Evolutionary conservation across 1,139 yeast species (phyloP).

Genomic region (Lodderomyces orthopsilosis): DNA sequence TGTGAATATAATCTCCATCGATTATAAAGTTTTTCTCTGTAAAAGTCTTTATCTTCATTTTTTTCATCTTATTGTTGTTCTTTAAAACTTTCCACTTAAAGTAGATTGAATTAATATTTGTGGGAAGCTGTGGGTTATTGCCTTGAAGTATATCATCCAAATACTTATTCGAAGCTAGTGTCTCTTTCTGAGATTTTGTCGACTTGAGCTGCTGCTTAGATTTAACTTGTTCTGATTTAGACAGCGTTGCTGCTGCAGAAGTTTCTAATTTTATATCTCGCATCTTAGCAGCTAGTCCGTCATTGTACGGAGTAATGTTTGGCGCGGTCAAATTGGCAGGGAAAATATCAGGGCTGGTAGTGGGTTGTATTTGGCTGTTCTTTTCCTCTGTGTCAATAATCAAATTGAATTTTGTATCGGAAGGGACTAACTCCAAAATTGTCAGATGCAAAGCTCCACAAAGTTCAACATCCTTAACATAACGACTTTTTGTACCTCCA

Average conservation of each 20-base stretch:
- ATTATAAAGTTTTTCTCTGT: slow-evolving; percentile 79
- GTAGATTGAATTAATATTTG: slow-evolving; percentile 39
- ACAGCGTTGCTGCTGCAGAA: not conserved
- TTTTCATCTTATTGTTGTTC: slow-evolving; percentile 76
- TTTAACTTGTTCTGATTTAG: slow-evolving; percentile 4
- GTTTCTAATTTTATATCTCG: slow-evolving; percentile 10
- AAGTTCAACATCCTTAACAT: slow-evolving; percentile 20
- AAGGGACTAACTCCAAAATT: slow-evolving; percentile 23
- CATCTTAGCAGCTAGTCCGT: slow-evolving; percentile 22
- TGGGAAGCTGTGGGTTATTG: slow-evolving; percentile 32
- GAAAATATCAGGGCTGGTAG: slow-evolving; percentile 21
- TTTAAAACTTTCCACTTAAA: slow-evolving; percentile 79
- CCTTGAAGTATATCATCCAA: slow-evolving; percentile 39
- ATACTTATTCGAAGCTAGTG: slow-evolving; percentile 23
- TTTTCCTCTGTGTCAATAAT: slow-evolving; percentile 7
- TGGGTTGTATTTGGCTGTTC: slow-evolving; percentile 8
- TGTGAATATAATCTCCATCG: slow-evolving; percentile 90
- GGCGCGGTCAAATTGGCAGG: slow-evolving; percentile 28
- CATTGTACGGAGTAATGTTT: slow-evolving; percentile 28
- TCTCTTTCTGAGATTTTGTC: slow-evolving; percentile 8
- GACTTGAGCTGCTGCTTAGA: slow-evolving; percentile 5
- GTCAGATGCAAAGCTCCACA: slow-evolving; percentile 22
- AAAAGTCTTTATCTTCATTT: slow-evolving; percentile 57
- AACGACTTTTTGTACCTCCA: slow-evolving; percentile 8
- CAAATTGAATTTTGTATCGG: slow-evolving; percentile 11